Percentiles rank a stretch among this genome's conserved stretches.
Conservation (phyloP, 495 filamentous ascomycete genomes). For the Massariosphaeria phaeospora region DNA sequence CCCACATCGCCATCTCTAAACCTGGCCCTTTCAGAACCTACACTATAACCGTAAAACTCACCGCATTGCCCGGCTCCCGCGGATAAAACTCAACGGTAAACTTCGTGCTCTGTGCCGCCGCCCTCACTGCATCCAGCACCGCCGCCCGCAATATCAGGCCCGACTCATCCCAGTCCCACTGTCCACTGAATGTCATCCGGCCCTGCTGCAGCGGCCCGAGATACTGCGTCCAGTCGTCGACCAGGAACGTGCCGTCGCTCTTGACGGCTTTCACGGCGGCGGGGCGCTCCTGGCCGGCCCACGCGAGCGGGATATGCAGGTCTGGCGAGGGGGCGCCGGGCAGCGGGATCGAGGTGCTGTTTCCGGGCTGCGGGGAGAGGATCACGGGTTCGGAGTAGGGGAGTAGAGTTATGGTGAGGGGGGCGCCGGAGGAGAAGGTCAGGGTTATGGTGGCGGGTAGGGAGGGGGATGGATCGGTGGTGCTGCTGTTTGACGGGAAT, state of each 20-base stretch:
- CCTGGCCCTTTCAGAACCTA: too few relatives aligned
- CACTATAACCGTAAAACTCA: conserved; percentile 48
- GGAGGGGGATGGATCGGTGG: conserved; percentile 41
- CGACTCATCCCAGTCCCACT: conserved; percentile 49
- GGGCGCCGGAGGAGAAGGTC: conserved; percentile 48
- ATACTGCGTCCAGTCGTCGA: conserved; percentile 56
- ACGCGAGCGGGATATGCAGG: conserved; percentile 50
- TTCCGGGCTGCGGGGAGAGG: too few relatives aligned
- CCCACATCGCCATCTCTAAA: too few relatives aligned
- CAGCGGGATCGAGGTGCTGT: conserved; percentile 43
- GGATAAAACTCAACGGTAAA: conserved; percentile 55
- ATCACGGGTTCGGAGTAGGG: conserved; percentile 50
- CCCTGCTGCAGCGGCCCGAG: conserved; percentile 53
- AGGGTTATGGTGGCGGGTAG: conserved; percentile 50
- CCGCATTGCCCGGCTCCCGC: conserved; percentile 42
- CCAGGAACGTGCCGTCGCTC: conserved; percentile 47
- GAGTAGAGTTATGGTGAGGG: conserved; percentile 45
- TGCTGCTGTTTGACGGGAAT: too few relatives aligned
- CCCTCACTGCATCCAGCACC: conserved; percentile 46
- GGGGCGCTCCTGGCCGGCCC: conserved; percentile 46
- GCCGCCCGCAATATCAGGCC: conserved; percentile 45
- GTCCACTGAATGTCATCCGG: conserved; percentile 47
- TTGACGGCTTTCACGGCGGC: conserved; percentile 53
- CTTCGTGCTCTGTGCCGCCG: conserved; percentile 43
- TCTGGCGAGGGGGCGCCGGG: conserved; percentile 43